These are phyloP conservation scores for Talaromyces verruculosus DNA, from an alignment of 2,329 filamentous ascomycete species.

Conservation along the genomic window DNA sequence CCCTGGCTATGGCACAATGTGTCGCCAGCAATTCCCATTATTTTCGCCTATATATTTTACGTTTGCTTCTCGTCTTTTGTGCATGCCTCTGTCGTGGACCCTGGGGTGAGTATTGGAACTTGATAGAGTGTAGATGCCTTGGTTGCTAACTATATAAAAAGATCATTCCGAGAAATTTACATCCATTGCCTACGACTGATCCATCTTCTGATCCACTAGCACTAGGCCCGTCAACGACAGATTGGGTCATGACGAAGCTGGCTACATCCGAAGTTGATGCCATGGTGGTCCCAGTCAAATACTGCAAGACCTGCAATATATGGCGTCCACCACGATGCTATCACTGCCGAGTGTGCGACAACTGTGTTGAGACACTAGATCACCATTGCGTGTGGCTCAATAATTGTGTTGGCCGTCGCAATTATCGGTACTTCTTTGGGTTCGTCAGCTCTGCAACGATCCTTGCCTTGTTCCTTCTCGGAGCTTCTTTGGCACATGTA, in stretches of 20 bases:
- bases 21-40: constrained; percentile 82
- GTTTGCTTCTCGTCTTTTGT: constrained; percentile 90
- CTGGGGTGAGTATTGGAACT: constrained; percentile 67
- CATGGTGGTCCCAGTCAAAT: constrained; percentile 98
- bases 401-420: constrained; percentile 93
- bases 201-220: constrained; percentile 77
- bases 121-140: not conserved
- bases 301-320: constrained; percentile 95
- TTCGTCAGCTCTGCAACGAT: constrained; percentile 81
- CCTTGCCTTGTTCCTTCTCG: constrained; percentile 73
- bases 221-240: constrained; percentile 80
- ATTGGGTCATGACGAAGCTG: constrained; percentile 90
- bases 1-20: constrained; percentile 83
- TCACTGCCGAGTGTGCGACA: constrained; percentile 95
- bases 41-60: constrained; percentile 89
- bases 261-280: constrained; percentile 72
- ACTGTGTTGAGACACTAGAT: constrained; percentile 94
- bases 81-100: constrained; percentile 88
- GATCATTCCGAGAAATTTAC: constrained; percentile 90
- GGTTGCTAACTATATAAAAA: constrained; percentile 40
- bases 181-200: constrained; percentile 76
- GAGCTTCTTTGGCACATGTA: constrained; percentile 76
- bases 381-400: constrained; percentile 99
- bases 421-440: constrained; percentile 96
- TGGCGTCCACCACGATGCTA: constrained; percentile 95